These are phyloP conservation scores for Exophiala viscosa DNA, from an alignment of 2,329 filamentous ascomycete genomes.

Conservation along the genomic window DNA sequence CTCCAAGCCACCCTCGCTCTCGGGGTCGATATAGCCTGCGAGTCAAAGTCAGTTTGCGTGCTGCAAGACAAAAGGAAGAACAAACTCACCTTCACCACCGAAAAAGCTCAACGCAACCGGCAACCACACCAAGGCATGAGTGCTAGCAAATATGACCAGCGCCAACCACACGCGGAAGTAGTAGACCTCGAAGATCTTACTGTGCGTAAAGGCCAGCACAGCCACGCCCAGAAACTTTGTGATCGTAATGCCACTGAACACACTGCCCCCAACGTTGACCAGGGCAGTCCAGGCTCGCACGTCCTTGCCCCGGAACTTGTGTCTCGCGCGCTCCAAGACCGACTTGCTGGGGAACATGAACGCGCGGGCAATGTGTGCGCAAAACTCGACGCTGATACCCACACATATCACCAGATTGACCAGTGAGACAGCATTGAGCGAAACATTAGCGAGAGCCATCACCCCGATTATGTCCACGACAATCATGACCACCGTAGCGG, in stretches of 20 bases:
- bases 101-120: conserved; percentile 82
- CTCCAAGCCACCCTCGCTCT: conserved; percentile 81
- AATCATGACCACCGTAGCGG: conserved; percentile 85
- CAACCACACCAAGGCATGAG: conserved; percentile 85
- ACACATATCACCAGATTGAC: conserved; percentile 97
- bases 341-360: conserved; percentile 87
- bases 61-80: not conserved
- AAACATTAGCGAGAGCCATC: conserved; percentile 86
- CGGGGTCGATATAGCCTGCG: conserved; percentile 75
- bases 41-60: not conserved
- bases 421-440: conserved; percentile 88
- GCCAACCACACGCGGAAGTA: conserved; percentile 97
- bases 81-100: conserved; percentile 66
- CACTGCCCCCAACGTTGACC: conserved; percentile 89
- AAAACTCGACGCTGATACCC: conserved; percentile 95
- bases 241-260: conserved; percentile 93
- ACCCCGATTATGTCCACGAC: conserved; percentile 90
- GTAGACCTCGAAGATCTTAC: conserved; percentile 99
- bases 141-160: conserved; percentile 81
- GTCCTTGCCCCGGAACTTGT: conserved; percentile 74
- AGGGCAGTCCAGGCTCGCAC: conserved; percentile 88
- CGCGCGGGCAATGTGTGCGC: conserved; percentile 89
- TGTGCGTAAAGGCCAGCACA: conserved; percentile 88
- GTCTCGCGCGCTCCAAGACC: conserved; percentile 76
- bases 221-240: conserved; percentile 91